A percentile compares a stretch with the other conserved stretches of the same genome.
Conservation (phyloP, 208 protist species). For the Crithidia fasciculata region DNA sequence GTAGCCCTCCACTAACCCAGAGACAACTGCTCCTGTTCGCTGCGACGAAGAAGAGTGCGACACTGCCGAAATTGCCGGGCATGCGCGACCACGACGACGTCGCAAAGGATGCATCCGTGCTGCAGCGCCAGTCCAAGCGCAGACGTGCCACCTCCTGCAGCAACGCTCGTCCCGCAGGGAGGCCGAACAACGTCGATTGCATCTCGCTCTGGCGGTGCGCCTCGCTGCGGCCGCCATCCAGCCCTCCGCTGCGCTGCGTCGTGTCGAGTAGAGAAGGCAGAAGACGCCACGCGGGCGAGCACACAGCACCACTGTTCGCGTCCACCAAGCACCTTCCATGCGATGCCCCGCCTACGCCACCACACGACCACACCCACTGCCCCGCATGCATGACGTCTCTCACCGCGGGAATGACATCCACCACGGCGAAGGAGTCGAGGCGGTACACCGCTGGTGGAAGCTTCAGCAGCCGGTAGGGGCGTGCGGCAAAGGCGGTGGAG, state of each 20-base stretch:
- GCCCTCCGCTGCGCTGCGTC: not conserved
- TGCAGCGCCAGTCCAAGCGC: conserved; percentile 25
- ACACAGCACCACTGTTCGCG: not conserved
- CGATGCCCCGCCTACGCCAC: no score
- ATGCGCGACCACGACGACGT: not conserved
- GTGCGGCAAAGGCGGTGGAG: conserved; percentile 1
- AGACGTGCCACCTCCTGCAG: conserved; percentile 19
- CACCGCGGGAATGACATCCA: conserved; percentile 5
- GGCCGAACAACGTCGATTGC: not conserved
- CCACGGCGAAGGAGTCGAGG: conserved; percentile 20
- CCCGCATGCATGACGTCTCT: not conserved
- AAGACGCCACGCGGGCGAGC: not conserved
- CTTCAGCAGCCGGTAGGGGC: conserved; percentile 18
- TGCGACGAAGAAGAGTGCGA: conserved; percentile 16
- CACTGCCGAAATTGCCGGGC: conserved; percentile 22
- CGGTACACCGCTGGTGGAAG: conserved; percentile 22
- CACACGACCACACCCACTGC: conserved; percentile 4
- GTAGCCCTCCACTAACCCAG: conserved; percentile 34
- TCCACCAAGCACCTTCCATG: not conserved
- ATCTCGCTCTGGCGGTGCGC: not conserved
- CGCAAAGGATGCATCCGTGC: not conserved
- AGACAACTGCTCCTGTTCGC: conserved; percentile 6
- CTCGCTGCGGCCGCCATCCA: not conserved
- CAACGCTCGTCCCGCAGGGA: conserved; percentile 4
- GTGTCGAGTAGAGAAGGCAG: conserved; percentile 1